Conservation (phyloP, 2,329 filamentous ascomycete species). For the Fusarium solani-melongenae region DNA sequence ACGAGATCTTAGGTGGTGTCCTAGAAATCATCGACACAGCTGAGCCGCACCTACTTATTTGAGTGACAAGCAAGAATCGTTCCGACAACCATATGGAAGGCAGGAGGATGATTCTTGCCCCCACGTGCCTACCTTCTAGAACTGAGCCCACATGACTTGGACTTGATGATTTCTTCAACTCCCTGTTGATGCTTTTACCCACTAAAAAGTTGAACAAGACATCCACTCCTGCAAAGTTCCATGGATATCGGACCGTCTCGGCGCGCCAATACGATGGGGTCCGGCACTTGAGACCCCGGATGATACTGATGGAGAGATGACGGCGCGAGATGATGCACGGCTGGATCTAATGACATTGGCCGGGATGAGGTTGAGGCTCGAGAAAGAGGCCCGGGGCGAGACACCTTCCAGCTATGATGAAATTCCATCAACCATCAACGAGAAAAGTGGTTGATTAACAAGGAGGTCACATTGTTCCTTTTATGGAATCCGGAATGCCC, state of each 20-base stretch:
- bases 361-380: slow-evolving; percentile 10
- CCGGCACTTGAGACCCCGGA: slow-evolving; percentile 18
- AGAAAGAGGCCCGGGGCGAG: slow-evolving; percentile 5
- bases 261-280: slow-evolving; percentile 8
- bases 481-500: background rate
- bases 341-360: background rate
- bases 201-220: slow-evolving; percentile 26
- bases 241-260: slow-evolving; percentile 36
- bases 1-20: background rate
- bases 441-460: background rate
- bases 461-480: background rate
- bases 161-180: background rate
- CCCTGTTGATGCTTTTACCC: slow-evolving; percentile 1
- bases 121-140: slow-evolving; percentile 10
- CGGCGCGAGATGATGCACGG: background rate
- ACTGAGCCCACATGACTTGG: background rate
- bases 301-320: slow-evolving; percentile 5
- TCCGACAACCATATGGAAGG: background rate
- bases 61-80: background rate
- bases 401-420: background rate
- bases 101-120: background rate
- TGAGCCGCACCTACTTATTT: background rate
- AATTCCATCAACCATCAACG: background rate
- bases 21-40: background rate
- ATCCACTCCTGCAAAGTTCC: slow-evolving; percentile 14